Percentiles rank a stretch among this genome's conserved stretches.
Evolutionary conservation across 192 early-diverging fungal genomes (phyloP).

Genomic region (Backusella liffmaniae): DNA sequence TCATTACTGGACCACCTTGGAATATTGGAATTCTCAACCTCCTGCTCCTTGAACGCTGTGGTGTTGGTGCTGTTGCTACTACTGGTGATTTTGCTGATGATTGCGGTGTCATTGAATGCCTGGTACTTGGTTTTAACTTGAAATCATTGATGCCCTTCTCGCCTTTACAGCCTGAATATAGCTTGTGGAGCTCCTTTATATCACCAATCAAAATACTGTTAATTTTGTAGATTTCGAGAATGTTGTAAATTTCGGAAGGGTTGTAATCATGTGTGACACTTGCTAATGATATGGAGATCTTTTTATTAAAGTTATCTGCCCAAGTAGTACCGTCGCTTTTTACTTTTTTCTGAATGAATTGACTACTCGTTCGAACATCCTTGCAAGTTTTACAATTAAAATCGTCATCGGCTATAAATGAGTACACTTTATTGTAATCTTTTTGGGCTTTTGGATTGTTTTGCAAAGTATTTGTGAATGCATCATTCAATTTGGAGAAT

Average conservation of each 20-base stretch:
- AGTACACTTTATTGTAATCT: neutral
- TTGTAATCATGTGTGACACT: neutral
- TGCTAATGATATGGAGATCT: neutral
- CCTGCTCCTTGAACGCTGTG: too few species aligned
- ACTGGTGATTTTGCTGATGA: too few species aligned
- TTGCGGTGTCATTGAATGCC: too few species aligned
- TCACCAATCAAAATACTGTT: neutral
- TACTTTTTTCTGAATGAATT: neutral
- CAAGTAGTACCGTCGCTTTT: neutral
- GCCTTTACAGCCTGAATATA: neutral
- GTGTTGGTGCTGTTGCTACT: too few species aligned
- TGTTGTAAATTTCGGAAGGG: neutral
- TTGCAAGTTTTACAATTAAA: neutral
- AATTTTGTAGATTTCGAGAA: neutral
- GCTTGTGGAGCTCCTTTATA: neutral
- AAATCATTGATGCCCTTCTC: neutral
- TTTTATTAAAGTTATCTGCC: neutral
- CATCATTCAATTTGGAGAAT: neutral
- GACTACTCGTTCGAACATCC: neutral
- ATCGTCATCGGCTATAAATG: neutral
- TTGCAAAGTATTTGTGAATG: neutral
- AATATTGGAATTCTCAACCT: too few species aligned
- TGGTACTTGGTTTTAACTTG: neutral
- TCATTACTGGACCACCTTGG: too few species aligned
- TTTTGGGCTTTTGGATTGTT: neutral